These are phyloP conservation scores for Ricinus communis DNA, from an alignment of 345 rosid genomes.

Conservation along the genomic window DNA sequence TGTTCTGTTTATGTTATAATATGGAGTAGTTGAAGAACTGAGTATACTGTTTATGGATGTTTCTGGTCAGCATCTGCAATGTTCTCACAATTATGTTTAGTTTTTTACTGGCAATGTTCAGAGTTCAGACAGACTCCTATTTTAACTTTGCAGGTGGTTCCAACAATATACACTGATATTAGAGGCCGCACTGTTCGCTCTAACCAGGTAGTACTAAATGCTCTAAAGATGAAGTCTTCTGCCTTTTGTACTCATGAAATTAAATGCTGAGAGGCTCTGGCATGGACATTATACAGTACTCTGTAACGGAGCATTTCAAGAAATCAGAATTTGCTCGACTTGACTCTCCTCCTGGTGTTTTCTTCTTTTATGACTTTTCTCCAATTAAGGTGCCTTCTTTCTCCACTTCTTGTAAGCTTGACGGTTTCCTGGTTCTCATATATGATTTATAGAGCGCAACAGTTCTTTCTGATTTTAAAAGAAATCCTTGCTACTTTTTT, in stretches of 20 bases:
- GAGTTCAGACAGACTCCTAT: slow-evolving; percentile 7
- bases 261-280: slow-evolving; percentile 13
- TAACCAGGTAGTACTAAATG: slow-evolving; percentile 28
- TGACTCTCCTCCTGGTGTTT: slow-evolving; percentile 80
- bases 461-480: neutral
- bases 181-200: slow-evolving; percentile 42
- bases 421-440: slow-evolving; percentile 4
- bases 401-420: slow-evolving; percentile 8
- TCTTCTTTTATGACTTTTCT: slow-evolving; percentile 95
- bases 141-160: slow-evolving; percentile 69
- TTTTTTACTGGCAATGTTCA: slow-evolving; percentile 5
- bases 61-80: neutral
- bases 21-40: neutral
- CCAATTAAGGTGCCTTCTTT: slow-evolving; percentile 75
- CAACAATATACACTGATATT: slow-evolving; percentile 79
- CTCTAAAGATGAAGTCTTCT: neutral
- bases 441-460: neutral
- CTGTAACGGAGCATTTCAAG: slow-evolving; percentile 90
- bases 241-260: slow-evolving; percentile 11
- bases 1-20: neutral
- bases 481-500: neutral
- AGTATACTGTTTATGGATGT: neutral
- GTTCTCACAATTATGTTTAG: neutral
- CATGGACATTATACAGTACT: slow-evolving; percentile 51
- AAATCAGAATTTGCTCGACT: slow-evolving; percentile 49